Evolutionary conservation across 2,329 filamentous ascomycete genomes (phyloP), one percentile per base, ranked within the genome.

Genomic region (Claviceps sp.): DNA sequence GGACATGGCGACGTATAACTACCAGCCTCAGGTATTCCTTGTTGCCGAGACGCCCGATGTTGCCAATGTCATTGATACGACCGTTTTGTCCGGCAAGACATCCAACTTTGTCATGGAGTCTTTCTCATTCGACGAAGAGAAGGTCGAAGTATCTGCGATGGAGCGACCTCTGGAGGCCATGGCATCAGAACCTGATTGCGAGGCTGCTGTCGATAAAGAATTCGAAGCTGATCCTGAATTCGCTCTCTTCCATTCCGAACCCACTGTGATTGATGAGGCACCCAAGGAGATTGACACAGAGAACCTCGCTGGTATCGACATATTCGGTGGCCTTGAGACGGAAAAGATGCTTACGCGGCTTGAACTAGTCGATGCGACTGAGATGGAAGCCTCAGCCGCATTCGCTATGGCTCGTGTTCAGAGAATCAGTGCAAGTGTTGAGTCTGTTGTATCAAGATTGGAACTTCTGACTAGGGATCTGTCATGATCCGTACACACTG

Each of bases 11-110:
- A 71, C 73, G 54, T 82, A 76, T 66, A 74, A 73, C 65, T 83
- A 79, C 65, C 82, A 85, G 63, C 82, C 83, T 24, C 81, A 82
- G 63, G 82, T 87, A 48, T 94, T 86, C 61, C 26, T 30, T 30
- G 79, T 87, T 48, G 80, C 90, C n/a, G 81, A 86, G 57, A 77
- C 87, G 2, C 83, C 84, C 2, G 77, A 84, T 58, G 72, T 84
- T 26, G 83, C 84, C 5, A 68, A 73, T 45, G 62, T 70, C 24
- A 75, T 90, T 58, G 73, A 84, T 62, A 69, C 78, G 5, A 73
- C 78, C 24, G 63, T 76, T 24, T 73, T 93, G n/a, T 83, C 83
- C 4, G 86, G 85, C 61, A 93, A 93, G 75, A 69, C 75, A 0
- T 77, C 76, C 42, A 76, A 74, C 64, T 72, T 78, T 50, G 70